Conservation (phyloP, 2,329 filamentous ascomycete species). For the Alternaria brassicae region DNA sequence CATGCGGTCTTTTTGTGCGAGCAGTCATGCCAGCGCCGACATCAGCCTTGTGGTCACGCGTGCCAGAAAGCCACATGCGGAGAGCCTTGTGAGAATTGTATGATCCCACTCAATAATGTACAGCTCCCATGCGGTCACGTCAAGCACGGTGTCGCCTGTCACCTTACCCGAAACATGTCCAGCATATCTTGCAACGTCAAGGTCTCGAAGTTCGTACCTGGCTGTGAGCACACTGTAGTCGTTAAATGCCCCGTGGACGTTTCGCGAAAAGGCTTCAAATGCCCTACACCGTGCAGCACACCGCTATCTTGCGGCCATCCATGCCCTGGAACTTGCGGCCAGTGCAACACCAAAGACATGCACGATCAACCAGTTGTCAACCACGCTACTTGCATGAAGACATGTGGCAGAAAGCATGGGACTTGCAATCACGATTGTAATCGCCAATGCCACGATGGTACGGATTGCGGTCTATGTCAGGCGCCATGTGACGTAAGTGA, state of each 20-base stretch:
- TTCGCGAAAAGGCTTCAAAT: constrained; percentile 52
- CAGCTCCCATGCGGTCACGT: constrained; percentile 40
- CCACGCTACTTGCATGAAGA: constrained; percentile 30
- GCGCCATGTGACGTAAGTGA: constrained; percentile 31
- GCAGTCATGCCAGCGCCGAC: constrained; percentile 33
- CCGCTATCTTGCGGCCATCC: constrained; percentile 64
- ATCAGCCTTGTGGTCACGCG: constrained; percentile 34
- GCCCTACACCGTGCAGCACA: constrained; percentile 57
- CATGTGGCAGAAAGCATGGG: constrained; percentile 35
- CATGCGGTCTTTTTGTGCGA: constrained; percentile 37
- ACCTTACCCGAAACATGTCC: constrained; percentile 9
- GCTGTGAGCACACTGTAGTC: constrained; percentile 62
- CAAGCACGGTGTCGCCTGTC: constrained; percentile 22
- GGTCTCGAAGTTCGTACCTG: constrained; percentile 59
- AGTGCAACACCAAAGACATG: constrained; percentile 55
- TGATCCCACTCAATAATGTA: constrained; percentile 26
- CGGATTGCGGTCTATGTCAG: constrained; percentile 34
- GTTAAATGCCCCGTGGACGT: constrained; percentile 62
- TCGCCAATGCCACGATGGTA: constrained; percentile 34
- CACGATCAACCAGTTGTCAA: constrained; percentile 14
- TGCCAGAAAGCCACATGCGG: constrained; percentile 42
- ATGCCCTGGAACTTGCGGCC: constrained; percentile 59
- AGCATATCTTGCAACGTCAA: constrained; percentile 58
- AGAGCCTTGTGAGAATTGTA: constrained; percentile 36
- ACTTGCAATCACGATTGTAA: constrained; percentile 43